Conservation (phyloP, 108 stramenopile genomes). For the Nitzschia inconspicua region DNA sequence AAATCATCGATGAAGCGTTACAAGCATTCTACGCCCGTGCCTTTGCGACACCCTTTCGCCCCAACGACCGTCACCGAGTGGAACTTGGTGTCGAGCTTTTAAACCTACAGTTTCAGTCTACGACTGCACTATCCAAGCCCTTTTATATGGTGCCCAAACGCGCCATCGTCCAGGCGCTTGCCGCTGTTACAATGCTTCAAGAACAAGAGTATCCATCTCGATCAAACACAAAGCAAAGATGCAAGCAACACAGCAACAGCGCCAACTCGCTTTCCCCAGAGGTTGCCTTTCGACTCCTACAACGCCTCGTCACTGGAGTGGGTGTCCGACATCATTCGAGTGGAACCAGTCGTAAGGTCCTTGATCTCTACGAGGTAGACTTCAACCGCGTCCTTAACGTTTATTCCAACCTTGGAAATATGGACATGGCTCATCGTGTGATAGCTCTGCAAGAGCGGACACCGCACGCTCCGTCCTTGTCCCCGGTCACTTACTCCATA, state of each 20-base stretch:
- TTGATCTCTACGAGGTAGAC: constrained; percentile 57
- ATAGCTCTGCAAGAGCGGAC: constrained; percentile 71
- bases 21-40: constrained; percentile 35
- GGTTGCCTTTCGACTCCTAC: constrained; percentile 65
- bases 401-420: constrained; percentile 42
- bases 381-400: constrained; percentile 76
- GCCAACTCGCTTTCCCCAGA: constrained; percentile 19
- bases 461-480: constrained; percentile 54
- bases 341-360: not conserved
- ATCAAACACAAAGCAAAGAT: too few species aligned
- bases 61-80: constrained; percentile 17
- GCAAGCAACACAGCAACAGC: too few species aligned
- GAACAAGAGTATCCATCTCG: constrained; percentile 12
- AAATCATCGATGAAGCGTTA: constrained; percentile 41
- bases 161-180: constrained; percentile 48
- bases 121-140: constrained; percentile 29
- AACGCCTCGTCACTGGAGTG: constrained; percentile 59
- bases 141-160: constrained; percentile 46
- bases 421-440: constrained; percentile 71
- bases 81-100: constrained; percentile 47
- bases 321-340: constrained; percentile 47
- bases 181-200: constrained; percentile 45
- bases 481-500: constrained; percentile 74
- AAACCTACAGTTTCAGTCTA: constrained; percentile 45
- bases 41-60: constrained; percentile 40